Percentiles rank a stretch among this genome's conserved stretches.
Evolutionary conservation across 768 basidiomycete species (phyloP).

Genomic region (Hysterangium stoloniferum): DNA sequence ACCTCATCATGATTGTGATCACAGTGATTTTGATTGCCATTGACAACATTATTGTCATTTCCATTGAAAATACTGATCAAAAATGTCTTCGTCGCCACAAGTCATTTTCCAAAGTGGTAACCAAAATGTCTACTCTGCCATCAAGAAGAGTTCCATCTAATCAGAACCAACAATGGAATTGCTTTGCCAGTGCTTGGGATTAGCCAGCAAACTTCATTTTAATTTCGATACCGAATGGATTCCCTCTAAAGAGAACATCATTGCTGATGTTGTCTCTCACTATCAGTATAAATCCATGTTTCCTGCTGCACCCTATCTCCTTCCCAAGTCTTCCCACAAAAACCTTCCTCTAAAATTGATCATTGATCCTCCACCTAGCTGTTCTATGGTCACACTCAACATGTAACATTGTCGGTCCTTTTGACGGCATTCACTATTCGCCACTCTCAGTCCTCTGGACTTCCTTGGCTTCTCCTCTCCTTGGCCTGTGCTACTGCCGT

Average conservation of each 20-base stretch:
- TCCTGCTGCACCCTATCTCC: conserved; percentile 19
- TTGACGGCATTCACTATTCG: not conserved
- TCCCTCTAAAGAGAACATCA: conserved; percentile 12
- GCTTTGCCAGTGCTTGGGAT: conserved; percentile 11
- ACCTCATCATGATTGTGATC: no score
- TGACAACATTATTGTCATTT: no score
- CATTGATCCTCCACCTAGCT: not conserved
- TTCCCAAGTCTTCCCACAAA: conserved; percentile 16
- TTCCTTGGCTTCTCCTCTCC: no score
- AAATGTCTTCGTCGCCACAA: no score
- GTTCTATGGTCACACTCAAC: not conserved
- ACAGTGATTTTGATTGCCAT: no score
- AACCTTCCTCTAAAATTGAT: conserved; percentile 7
- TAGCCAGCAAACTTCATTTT: conserved; percentile 14
- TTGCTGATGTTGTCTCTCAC: conserved; percentile 16
- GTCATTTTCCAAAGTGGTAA: conserved; percentile 26
- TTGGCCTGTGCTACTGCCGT: not conserved
- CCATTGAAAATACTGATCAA: no score
- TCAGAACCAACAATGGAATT: conserved; percentile 12
- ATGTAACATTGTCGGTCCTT: not conserved
- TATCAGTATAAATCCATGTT: conserved; percentile 20
- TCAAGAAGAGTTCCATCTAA: conserved; percentile 8
- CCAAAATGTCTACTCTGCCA: conserved; percentile 16
- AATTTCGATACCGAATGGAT: conserved; percentile 13
- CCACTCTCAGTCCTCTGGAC: not conserved